Conservation (phyloP, 2,329 filamentous ascomycete genomes). For the Onygenales sp. region DNA sequence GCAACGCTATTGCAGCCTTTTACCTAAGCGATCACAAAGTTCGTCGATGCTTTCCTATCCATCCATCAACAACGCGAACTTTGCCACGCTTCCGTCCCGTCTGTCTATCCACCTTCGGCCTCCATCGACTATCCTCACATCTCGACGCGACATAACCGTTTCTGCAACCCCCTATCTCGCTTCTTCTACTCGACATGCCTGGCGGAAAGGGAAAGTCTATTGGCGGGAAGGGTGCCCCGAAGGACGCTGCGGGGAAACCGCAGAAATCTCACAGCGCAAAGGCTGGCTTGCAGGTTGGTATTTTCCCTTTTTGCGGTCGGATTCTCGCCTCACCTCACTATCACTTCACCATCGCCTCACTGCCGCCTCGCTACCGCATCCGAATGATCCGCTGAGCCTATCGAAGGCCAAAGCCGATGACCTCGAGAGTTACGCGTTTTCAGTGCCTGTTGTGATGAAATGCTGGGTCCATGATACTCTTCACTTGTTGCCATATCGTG, state of each 20-base stretch:
- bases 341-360: too few species aligned
- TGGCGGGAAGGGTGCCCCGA: conserved; percentile 84
- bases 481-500: not conserved
- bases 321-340: too few species aligned
- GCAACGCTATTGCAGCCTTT: conserved; percentile 12
- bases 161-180: conserved; percentile 6
- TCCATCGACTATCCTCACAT: conserved; percentile 15
- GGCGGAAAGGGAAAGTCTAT: conserved; percentile 91
- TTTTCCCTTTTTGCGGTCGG: conserved; percentile 9
- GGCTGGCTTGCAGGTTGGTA: conserved; percentile 85
- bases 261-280: conserved; percentile 91
- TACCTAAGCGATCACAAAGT: conserved; percentile 28
- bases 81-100: conserved; percentile 6
- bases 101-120: conserved; percentile 14
- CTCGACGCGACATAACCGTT: conserved; percentile 19
- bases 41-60: conserved; percentile 19
- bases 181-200: conserved; percentile 45
- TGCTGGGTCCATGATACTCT: not conserved
- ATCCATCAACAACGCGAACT: conserved; percentile 33
- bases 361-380: not conserved
- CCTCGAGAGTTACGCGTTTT: conserved; percentile 2
- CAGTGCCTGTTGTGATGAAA: not conserved
- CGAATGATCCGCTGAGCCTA: not conserved
- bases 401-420: not conserved
- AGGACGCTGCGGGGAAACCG: conserved; percentile 74